Evolutionary conservation across 2,329 filamentous ascomycete species (phyloP), one percentile per base, ranked within the genome.

Genomic region (Dactylella cylindrospora): DNA sequence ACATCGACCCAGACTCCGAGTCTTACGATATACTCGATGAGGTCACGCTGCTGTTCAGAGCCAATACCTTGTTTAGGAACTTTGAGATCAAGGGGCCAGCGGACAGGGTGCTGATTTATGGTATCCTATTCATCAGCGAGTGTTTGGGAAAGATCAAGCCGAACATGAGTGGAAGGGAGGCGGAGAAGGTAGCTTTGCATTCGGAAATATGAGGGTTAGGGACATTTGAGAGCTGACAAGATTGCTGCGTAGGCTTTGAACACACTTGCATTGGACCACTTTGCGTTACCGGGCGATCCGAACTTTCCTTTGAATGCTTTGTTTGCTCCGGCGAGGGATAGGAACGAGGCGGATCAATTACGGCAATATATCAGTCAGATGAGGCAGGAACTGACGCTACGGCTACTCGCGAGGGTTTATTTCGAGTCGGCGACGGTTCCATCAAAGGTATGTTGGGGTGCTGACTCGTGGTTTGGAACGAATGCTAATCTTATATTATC

Each of bases 51-150:
- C 82, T 97, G 43, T 98, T 97, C 80, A 88, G 93, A 67, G 91
- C 93, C 70, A 97, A 98, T 78, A 96, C 91, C 62, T 91, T 98
- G 76, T 98, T 97, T 80, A 87, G 93, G 71, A 98, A 97, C 80
- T 98, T 98, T 71, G 93, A 97, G 79, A 95, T 97, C 77, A 91
- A 95, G 76, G 93, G 93, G 10, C 87, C 89, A 20, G 91, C 93
- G 57, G 93, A 98, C 76, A 82, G 93, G 32, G 83, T 97, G 71
- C 80, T 98, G 68, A 90, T 97, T 71, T 98, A 98, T 76, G 91
- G 91, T 65, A 98, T 96, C 73, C 80, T 95, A 72, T 97, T 91
- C 75, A 81, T 97, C 70, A 91, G 85, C 75, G 90, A 97, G 74
- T 90, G 89, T 70, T 77, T 98, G 72, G 78, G 80, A 70, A 94